These are phyloP conservation scores for Aspergillus proliferans DNA, from an alignment of 2,329 filamentous ascomycete species.

Conservation along the genomic window DNA sequence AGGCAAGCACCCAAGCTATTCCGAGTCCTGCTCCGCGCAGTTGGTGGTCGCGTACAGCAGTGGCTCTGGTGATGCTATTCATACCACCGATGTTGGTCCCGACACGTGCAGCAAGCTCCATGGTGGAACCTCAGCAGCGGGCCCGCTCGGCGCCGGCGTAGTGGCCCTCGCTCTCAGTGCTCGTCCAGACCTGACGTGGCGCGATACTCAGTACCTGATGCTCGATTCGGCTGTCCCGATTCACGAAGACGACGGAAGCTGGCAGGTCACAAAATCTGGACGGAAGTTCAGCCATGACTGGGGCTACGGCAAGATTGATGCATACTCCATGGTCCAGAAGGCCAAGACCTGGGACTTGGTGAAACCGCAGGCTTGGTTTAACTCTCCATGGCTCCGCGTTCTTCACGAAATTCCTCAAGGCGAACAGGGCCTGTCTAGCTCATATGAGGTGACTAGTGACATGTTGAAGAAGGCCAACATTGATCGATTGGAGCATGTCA, in stretches of 20 bases:
- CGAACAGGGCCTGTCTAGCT: constrained; percentile 67
- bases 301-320: constrained; percentile 93
- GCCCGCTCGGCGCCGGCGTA: constrained; percentile 84
- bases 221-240: constrained; percentile 78
- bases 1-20: constrained; percentile 89
- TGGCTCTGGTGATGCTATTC: constrained; percentile 79
- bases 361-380: constrained; percentile 93
- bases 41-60: constrained; percentile 96
- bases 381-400: constrained; percentile 89
- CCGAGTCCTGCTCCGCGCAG: constrained; percentile 90
- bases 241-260: constrained; percentile 66
- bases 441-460: constrained; percentile 73
- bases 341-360: constrained; percentile 82
- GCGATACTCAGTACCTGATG: constrained; percentile 88
- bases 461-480: constrained; percentile 79
- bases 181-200: constrained; percentile 82
- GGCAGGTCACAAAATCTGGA: constrained; percentile 74
- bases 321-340: constrained; percentile 73
- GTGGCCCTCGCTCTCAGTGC: constrained; percentile 81
- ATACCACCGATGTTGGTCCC: constrained; percentile 88
- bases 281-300: constrained; percentile 90
- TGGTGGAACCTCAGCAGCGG: constrained; percentile 91
- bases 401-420: constrained; percentile 81
- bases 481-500: constrained; percentile 85
- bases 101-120: constrained; percentile 76